Evolutionary conservation across 1,284 basidiomycete genomes (phyloP).

Genomic region (Trametes polyzona): DNA sequence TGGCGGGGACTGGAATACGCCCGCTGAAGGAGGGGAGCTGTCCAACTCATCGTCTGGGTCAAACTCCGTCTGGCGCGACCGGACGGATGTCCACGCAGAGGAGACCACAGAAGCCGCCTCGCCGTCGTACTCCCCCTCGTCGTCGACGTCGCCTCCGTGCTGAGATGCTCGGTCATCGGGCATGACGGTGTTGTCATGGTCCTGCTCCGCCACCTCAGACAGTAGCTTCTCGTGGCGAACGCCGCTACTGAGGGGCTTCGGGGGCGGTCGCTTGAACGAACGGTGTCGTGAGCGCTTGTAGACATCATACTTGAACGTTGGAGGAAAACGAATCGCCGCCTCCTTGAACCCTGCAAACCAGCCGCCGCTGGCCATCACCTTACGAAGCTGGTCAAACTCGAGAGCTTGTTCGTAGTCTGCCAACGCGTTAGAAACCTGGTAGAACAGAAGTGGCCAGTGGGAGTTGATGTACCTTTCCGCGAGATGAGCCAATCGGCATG

Average conservation of each 20-base stretch:
- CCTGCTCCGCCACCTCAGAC: constrained; percentile 46
- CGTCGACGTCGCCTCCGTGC: constrained; percentile 31
- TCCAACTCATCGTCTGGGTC: constrained; percentile 57
- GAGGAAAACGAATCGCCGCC: constrained; percentile 73
- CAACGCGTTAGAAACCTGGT: neutral
- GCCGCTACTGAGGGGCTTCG: constrained; percentile 37
- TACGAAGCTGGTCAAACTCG: constrained; percentile 80
- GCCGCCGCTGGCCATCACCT: constrained; percentile 65
- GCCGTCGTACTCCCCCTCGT: constrained; percentile 39
- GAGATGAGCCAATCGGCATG: constrained; percentile 71
- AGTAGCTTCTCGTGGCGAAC: constrained; percentile 35
- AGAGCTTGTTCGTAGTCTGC: constrained; percentile 73
- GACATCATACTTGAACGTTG: constrained; percentile 87
- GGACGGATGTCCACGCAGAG: constrained; percentile 52
- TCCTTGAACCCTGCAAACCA: constrained; percentile 74
- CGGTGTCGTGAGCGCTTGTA: constrained; percentile 45
- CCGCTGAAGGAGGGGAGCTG: constrained; percentile 34
- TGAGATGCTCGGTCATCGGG: constrained; percentile 4
- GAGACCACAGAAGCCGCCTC: constrained; percentile 55
- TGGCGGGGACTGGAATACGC: constrained; percentile 22
- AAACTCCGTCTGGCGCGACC: constrained; percentile 45
- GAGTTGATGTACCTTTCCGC: constrained; percentile 32
- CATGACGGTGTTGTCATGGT: constrained; percentile 19
- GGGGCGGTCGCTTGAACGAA: constrained; percentile 36
- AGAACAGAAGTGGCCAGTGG: too few relatives aligned